Percentiles rank a stretch among this genome's conserved stretches.
Conservation (phyloP, 2,329 filamentous ascomycete genomes). For the Stagonosporopsis rhizophila region DNA sequence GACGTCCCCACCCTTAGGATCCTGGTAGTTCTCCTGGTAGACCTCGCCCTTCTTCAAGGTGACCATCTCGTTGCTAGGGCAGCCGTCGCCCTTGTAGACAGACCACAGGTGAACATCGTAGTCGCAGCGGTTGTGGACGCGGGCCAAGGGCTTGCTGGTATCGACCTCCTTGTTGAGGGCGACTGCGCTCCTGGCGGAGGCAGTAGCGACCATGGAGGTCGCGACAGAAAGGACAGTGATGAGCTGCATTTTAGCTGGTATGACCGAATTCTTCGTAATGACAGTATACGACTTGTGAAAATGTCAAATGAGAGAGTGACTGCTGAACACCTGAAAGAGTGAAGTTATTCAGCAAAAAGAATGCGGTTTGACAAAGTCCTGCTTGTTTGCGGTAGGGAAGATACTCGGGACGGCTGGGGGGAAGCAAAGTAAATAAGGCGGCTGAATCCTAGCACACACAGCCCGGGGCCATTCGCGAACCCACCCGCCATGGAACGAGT, state of each 20-base stretch:
- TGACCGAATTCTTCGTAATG: constrained; percentile 23
- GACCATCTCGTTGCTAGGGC: constrained; percentile 30
- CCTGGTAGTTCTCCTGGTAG: constrained; percentile 45
- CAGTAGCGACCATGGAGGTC: constrained; percentile 42
- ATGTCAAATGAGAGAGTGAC: constrained; percentile 42
- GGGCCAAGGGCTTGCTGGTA: constrained; percentile 27
- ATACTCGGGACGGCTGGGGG: constrained; percentile 38
- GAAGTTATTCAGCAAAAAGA: constrained; percentile 51
- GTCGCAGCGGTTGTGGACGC: constrained; percentile 49
- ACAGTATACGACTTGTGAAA: constrained; percentile 30
- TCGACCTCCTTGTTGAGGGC: constrained; percentile 28
- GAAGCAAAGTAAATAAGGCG: constrained; percentile 48
- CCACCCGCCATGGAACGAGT: constrained; percentile 44
- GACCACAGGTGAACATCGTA: constrained; percentile 51
- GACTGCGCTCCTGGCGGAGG: constrained; percentile 32
- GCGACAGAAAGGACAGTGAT: constrained; percentile 38
- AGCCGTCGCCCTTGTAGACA: constrained; percentile 40
- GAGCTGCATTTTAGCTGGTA: constrained; percentile 43
- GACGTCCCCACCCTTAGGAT: constrained; percentile 21
- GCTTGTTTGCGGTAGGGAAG: constrained; percentile 43
- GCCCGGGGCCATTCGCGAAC: constrained; percentile 39
- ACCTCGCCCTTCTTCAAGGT: constrained; percentile 37
- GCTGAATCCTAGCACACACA: constrained; percentile 37
- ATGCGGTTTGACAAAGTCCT: constrained; percentile 47
- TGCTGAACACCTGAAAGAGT: constrained; percentile 51